phyloP scores from a whole-genome alignment of 208 protist species.

The Crithidia sp. region DNA sequence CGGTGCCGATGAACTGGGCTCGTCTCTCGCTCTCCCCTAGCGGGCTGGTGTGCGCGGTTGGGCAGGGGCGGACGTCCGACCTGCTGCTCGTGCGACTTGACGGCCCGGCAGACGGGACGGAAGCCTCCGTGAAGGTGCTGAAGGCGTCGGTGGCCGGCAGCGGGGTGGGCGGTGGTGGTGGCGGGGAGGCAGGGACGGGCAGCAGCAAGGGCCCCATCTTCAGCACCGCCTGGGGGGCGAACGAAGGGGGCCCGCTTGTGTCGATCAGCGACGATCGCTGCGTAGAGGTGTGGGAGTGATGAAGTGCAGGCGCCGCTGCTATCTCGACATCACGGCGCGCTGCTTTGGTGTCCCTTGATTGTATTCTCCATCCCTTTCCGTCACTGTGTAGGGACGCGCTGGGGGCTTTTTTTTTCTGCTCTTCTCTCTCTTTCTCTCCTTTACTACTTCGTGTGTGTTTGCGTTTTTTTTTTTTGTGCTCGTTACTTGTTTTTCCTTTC shows the following conservation, averaged over 20 bases:
- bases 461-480: too few species aligned
- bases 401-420: too few species aligned
- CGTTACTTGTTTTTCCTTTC: too few species aligned
- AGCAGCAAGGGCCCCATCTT: slow-evolving; percentile 37
- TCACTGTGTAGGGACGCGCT: too few species aligned
- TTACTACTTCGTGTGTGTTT: too few species aligned
- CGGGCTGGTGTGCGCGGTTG: slow-evolving; percentile 53
- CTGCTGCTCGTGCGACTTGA: slow-evolving; percentile 27
- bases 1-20: slow-evolving; percentile 59
- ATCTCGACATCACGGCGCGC: too few species aligned
- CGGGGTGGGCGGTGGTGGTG: background rate
- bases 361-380: background rate
- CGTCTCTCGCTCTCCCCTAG: slow-evolving; percentile 53
- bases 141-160: slow-evolving; percentile 16
- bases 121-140: slow-evolving; percentile 18
- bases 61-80: slow-evolving; percentile 35
- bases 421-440: too few species aligned
- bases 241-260: slow-evolving; percentile 30
- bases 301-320: too few species aligned
- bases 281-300: slow-evolving; percentile 37
- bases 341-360: too few species aligned
- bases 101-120: background rate
- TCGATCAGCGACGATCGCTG: slow-evolving; percentile 35
- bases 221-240: slow-evolving; percentile 43
- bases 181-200: background rate